phyloP scores from a whole-genome alignment of 2,329 filamentous ascomycete genomes.

The Xylariales sp. region DNA sequence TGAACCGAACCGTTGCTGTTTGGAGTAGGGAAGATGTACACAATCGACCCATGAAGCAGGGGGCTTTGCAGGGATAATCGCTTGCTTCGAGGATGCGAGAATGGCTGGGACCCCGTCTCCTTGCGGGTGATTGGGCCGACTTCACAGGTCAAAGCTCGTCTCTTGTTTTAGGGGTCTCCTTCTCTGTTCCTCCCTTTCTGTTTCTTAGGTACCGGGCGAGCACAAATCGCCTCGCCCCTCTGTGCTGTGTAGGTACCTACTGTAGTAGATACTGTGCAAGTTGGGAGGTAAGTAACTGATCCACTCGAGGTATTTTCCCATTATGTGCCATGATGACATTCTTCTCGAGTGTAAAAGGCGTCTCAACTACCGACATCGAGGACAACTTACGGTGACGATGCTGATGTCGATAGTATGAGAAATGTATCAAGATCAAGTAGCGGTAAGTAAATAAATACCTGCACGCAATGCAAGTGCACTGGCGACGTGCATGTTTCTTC shows the following conservation, averaged over 20 bases:
- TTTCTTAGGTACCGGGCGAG: neutral
- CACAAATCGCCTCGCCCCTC: neutral
- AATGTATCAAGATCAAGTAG: too few relatives aligned
- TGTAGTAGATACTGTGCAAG: too few relatives aligned
- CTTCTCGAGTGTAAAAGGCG: too few relatives aligned
- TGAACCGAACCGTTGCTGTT: neutral
- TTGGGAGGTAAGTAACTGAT: too few relatives aligned
- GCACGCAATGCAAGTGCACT: neutral
- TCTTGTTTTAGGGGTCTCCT: constrained; percentile 4
- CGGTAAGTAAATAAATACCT: neutral
- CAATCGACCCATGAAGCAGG: neutral
- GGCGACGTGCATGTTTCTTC: neutral
- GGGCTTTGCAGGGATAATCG: constrained; percentile 2
- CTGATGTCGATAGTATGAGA: neutral
- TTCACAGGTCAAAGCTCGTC: constrained; percentile 5
- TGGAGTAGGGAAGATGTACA: neutral
- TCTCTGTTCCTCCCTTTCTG: neutral
- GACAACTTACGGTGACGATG: neutral
- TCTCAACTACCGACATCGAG: too few relatives aligned
- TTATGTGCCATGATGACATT: neutral
- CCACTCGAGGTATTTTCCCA: neutral
- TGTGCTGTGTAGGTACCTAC: too few relatives aligned
- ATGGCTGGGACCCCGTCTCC: constrained; percentile 4
- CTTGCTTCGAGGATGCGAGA: constrained; percentile 6
- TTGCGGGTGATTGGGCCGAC: constrained; percentile 3